Percentiles rank a stretch among this genome's conserved stretches.
Conservation (phyloP, 768 basidiomycete genomes). For the Hericium erinaceus region DNA sequence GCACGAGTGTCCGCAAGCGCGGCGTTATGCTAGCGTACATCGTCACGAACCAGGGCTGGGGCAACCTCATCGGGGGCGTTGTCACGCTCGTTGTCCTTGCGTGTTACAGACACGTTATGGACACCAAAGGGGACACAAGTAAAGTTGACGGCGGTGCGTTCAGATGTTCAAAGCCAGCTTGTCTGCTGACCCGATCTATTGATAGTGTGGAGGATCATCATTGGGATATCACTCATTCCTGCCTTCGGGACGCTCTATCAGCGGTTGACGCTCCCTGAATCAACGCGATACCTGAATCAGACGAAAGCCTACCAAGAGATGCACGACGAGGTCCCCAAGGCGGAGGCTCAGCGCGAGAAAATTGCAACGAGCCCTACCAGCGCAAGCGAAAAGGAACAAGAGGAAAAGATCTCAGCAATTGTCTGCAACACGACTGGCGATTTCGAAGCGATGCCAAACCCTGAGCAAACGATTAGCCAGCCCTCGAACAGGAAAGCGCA, state of each 20-base stretch:
- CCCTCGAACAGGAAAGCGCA: background rate
- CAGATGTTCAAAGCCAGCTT: too few species aligned
- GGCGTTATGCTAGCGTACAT: constrained; percentile 72
- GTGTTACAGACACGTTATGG: constrained; percentile 55
- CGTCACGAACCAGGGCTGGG: constrained; percentile 75
- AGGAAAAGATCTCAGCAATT: too few species aligned
- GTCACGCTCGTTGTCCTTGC: constrained; percentile 57
- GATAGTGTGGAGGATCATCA: constrained; percentile 57
- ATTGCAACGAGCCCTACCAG: background rate
- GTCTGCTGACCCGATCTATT: too few species aligned
- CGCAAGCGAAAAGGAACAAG: too few species aligned
- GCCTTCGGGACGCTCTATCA: constrained; percentile 70
- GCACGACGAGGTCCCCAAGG: constrained; percentile 17
- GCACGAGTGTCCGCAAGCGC: constrained; percentile 52
- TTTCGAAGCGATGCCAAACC: background rate
- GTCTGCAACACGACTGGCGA: background rate
- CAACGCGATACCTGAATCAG: constrained; percentile 43
- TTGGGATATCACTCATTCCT: constrained; percentile 69
- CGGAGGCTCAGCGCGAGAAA: background rate
- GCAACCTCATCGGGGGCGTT: constrained; percentile 53
- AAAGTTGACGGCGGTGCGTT: constrained; percentile 65
- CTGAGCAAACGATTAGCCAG: background rate
- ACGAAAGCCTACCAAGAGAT: constrained; percentile 12
- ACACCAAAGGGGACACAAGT: constrained; percentile 43
- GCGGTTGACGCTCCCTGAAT: constrained; percentile 65